Evolutionary conservation across 2,329 filamentous ascomycete genomes (phyloP).

Genomic region (Cercospora zeae-maydis): DNA sequence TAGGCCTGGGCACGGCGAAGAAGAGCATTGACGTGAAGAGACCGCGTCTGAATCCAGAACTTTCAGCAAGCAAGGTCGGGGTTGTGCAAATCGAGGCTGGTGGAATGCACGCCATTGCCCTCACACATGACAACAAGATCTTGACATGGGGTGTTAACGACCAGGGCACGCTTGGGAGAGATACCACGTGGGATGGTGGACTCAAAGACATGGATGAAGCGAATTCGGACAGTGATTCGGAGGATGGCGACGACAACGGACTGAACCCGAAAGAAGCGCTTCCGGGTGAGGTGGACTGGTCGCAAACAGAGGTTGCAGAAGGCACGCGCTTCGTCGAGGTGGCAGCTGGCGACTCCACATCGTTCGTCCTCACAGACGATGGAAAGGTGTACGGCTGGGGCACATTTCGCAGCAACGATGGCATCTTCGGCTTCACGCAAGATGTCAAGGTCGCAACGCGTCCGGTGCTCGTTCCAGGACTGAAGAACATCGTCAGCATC

Average conservation of each 20-base stretch:
- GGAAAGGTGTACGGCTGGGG: slow-evolving; percentile 81
- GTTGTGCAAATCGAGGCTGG: slow-evolving; percentile 75
- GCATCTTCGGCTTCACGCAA: slow-evolving; percentile 61
- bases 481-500: slow-evolving; percentile 64
- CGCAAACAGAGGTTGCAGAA: slow-evolving; percentile 43
- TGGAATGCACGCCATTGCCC: slow-evolving; percentile 74
- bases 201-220: slow-evolving; percentile 53
- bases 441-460: slow-evolving; percentile 51
- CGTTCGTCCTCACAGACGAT: slow-evolving; percentile 70
- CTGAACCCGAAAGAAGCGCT: slow-evolving; percentile 71
- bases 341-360: slow-evolving; percentile 69
- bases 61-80: slow-evolving; percentile 56
- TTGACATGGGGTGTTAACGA: slow-evolving; percentile 87
- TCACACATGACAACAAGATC: slow-evolving; percentile 77
- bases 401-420: slow-evolving; percentile 69
- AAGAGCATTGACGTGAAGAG: slow-evolving; percentile 69
- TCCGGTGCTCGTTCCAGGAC: slow-evolving; percentile 56
- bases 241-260: slow-evolving; percentile 56
- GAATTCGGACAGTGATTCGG: slow-evolving; percentile 53
- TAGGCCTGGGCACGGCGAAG: slow-evolving; percentile 68
- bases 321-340: slow-evolving; percentile 64
- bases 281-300: slow-evolving; percentile 46
- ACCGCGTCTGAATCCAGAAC: slow-evolving; percentile 64
- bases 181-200: slow-evolving; percentile 66
- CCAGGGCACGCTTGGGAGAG: slow-evolving; percentile 72